phyloP scores from a whole-genome alignment of 106 monocot genomes.

The Iris macrosiphon region DNA sequence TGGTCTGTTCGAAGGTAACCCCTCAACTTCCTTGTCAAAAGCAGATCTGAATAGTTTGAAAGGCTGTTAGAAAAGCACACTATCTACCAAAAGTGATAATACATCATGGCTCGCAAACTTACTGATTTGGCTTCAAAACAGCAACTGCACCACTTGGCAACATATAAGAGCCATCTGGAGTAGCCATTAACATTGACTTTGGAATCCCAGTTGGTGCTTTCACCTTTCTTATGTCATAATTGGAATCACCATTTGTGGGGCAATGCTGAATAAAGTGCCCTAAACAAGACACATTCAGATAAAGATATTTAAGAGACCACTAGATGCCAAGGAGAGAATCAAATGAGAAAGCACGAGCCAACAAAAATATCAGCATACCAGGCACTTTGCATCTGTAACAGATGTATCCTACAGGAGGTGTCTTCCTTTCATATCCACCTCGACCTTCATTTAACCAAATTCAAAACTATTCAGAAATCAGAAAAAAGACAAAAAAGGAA shows the following conservation, averaged over 20 bases:
- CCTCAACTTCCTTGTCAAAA: slow-evolving; percentile 88
- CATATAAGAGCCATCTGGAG: slow-evolving; percentile 90
- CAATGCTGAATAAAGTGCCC: slow-evolving; percentile 96
- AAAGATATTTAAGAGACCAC: background rate
- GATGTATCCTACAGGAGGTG: slow-evolving; percentile 82
- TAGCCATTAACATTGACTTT: slow-evolving; percentile 83
- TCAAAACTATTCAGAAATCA: background rate
- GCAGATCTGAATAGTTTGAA: slow-evolving; percentile 43
- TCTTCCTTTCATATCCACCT: slow-evolving; percentile 51
- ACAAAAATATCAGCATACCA: slow-evolving; percentile 28
- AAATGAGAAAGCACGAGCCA: background rate
- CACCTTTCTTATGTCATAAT: slow-evolving; percentile 63
- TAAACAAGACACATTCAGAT: slow-evolving; percentile 10
- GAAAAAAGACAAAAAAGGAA: background rate
- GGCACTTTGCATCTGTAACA: slow-evolving; percentile 92
- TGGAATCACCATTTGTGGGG: slow-evolving; percentile 86
- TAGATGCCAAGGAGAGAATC: background rate
- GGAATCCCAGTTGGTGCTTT: slow-evolving; percentile 91
- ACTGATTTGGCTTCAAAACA: slow-evolving; percentile 92
- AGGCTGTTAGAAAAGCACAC: too few species aligned
- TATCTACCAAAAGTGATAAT: too few species aligned
- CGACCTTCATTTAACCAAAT: slow-evolving; percentile 25
- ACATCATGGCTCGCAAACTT: slow-evolving; percentile 7
- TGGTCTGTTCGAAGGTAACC: slow-evolving; percentile 54
- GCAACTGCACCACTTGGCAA: slow-evolving; percentile 92